Base-by-base conservation (phyloP, 495 filamentous ascomycete species). In the Talaromyces nanjingensis region DNA sequence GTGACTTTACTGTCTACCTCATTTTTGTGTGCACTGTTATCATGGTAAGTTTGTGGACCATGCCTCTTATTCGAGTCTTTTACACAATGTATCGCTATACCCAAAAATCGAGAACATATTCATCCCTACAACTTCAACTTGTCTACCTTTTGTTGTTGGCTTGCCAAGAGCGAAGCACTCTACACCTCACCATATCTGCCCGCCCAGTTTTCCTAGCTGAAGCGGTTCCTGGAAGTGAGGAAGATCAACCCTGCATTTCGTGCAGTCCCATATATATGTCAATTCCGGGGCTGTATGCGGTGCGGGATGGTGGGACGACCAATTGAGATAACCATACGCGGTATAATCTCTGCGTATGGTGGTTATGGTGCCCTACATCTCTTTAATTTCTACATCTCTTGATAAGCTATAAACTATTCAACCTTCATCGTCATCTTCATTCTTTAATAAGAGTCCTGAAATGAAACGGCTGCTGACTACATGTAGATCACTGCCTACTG, bases 201-300 rank as follows among this genome's bases (percentile, higher is more conserved):
- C 93, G 92, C 85, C 85, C 91, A 92, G 92, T 83, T 84, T 74
- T 74, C 70, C 76, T 87, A 87, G 83, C 91, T 93, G 90, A 86
- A 84, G 86, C 91, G 92, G 91, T 96, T 96, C 92, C 92, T 96
- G 90, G 84, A 91, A 88, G 79, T 82, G 92, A 96, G 93, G 93
- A 83, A 97, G 91, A 97, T 89, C 82, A 88, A 89, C 91, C 89
- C 86, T 88, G 84, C 85, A 85, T 83, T 83, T 77, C 82, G 80
- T 76, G 73, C 83, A 83, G 83, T 74, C 80, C 87, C 86, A 89
- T 92, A 91, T 88, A 87, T 89, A 91, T 62, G 60, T 83, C 81
- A 86, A 84, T 85, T 71, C 70, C 79, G 86, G 87, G 83, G 72
- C 79, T 86, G 81, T 79, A 79, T 80, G 85, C 81, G 85, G 85